Base-by-base conservation (phyloP, 179 eudicot genomes). In the Patellifolia procumbens region DNA sequence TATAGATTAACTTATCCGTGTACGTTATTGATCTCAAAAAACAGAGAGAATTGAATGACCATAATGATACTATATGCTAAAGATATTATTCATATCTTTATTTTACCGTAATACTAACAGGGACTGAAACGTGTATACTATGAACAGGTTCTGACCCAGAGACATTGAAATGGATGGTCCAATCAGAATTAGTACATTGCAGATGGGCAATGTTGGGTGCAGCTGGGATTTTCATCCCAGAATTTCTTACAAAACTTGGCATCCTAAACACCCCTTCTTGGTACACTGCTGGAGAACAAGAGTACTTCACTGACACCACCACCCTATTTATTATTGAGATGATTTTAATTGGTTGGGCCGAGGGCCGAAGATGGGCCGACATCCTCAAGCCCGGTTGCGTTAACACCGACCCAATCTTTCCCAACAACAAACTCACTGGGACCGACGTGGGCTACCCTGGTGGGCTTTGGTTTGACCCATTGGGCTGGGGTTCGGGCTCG, bases 171-270 rank as follows among this genome's bases (percentile, higher is more conserved):
- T 93, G 99, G 97, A 90, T 82, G 84, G 86, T 68, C 28, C 99
- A 95, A 76, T 58, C 97, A 43, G 99, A 95, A 83, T 26, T 95
- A 51, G 97, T 95, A 7, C 99, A 95, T 87, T 80, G 92, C 85
- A 82, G 99, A 72, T 95, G 99, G 99, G 99, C 99, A 31, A 95
- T 95, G 99, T 76, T 95, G n/a, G 99, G 99, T 0, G 97, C 95
- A 4, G 97, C 99, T 0, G 99, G 97, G 1, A 95, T 95, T 52
- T 93, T 95, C 95, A 91, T 95, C 83, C 99, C 99, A 0, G 99
- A 94, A 72, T 88, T 92, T 81, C 89, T 93, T 2, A 91, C 97
- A 59, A 95, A 92, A 79, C 71, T 95, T 15, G 99, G 97, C 37
- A 89, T 95, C 75, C 90, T 95, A 16, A 90, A 95, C 97, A 95